A percentile compares a stretch with the other conserved stretches of the same genome.
phyloP scores from a whole-genome alignment of 2,329 filamentous ascomycete species.

The Orbilia oligospora region DNA sequence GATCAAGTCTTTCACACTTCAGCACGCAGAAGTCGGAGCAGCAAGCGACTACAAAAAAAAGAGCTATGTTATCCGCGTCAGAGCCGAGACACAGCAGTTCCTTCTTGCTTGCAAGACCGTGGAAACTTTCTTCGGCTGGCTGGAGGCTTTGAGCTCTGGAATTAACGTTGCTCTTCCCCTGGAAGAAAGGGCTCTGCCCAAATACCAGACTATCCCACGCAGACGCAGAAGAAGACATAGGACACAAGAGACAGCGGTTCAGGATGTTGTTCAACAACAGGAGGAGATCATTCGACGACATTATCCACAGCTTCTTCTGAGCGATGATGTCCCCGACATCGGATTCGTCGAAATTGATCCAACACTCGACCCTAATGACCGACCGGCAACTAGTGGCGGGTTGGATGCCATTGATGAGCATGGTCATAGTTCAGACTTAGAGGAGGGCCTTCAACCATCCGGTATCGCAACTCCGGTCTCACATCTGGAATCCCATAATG shows the following conservation, averaged over 20 bases:
- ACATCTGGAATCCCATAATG: constrained; percentile 32
- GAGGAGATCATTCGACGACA: constrained; percentile 61
- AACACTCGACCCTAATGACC: constrained; percentile 46
- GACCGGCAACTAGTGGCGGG: constrained; percentile 42
- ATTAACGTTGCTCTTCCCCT: constrained; percentile 80
- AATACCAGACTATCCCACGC: constrained; percentile 75
- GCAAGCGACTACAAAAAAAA: constrained; percentile 80
- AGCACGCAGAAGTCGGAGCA: constrained; percentile 82
- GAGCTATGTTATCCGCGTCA: constrained; percentile 78
- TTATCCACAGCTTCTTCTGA: constrained; percentile 56
- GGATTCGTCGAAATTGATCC: constrained; percentile 20
- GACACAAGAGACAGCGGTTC: constrained; percentile 26
- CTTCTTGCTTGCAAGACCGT: constrained; percentile 77
- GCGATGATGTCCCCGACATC: constrained; percentile 34
- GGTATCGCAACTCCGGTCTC: constrained; percentile 43
- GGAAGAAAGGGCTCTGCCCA: constrained; percentile 78
- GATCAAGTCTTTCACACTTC: constrained; percentile 78
- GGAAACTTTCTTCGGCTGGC: constrained; percentile 77
- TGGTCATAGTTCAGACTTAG: constrained; percentile 52
- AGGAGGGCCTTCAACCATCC: constrained; percentile 47
- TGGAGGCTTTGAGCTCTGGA: constrained; percentile 79
- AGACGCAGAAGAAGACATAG: constrained; percentile 61
- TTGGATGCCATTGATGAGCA: constrained; percentile 61
- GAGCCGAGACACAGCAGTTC: constrained; percentile 81
- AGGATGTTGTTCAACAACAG: constrained; percentile 60